Base-by-base conservation (phyloP, 169 alveolate species). In the Eimeria falciformis region DNA sequence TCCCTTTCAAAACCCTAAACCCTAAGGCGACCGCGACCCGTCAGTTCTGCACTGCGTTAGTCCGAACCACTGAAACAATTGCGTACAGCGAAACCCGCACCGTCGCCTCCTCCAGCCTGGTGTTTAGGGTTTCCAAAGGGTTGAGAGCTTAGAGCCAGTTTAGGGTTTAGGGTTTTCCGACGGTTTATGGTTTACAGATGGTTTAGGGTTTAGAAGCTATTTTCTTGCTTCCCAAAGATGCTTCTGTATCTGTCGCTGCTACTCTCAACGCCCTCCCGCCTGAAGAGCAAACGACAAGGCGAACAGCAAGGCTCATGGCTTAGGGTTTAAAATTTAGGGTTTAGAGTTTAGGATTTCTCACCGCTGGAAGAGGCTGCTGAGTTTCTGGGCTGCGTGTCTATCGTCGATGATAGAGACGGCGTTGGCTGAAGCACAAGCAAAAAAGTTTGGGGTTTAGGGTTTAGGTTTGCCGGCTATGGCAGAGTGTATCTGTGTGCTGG, bases 331-430 rank as follows among this genome's bases (percentile, higher is more conserved):
- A 40, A 17, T 21, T 2, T 21, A 62, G 66, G 1, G 18, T 17
- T 12, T 29, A n/a, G 21, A 25, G 73, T 25, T 40, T 23, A 18
- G 23, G 73, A 18, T 29, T 53, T 6, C n/a, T 43, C 29, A 50
- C 73, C 73, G 29, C 11, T 79, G 71, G 18, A 79, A 29, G 56
- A 79, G 18, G 25, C 53, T 50, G 40, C 17, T 29, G 2, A 79
- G 21, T 71, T 27, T 14, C 33, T 79, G 88, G 68, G 73, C 71
- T 12, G 73, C 62, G 33, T 53, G 29, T 17, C 68, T 46, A 33
- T 79, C 88, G 53, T 79, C n/a, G 88, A 79, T 47, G 33, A 27
- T 79, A 43, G 73, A 53, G 55, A 79, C 88, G 71, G 73, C 88
- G 62, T 79, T 58, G 55, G 88, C 88, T 79, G 43, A 47, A 79